Evolutionary conservation across 83 land plant genomes (phyloP), one percentile per base, ranked within the genome.

Genomic region (Picea mariana): DNA sequence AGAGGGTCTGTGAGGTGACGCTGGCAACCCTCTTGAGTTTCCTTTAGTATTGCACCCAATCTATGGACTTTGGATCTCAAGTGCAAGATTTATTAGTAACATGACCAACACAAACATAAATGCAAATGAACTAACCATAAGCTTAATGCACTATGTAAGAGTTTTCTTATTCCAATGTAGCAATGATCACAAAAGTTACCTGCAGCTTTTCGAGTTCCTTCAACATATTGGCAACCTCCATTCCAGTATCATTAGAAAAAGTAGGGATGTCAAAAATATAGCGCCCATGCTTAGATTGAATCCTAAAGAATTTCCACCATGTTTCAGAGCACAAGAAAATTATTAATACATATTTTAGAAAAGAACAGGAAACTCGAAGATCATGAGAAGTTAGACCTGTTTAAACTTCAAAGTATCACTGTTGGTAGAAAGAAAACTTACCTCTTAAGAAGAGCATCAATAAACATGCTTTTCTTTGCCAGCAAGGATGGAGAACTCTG

Each of bases 191-290:
- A 40, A 18, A 26, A n/a, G 18, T 76, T 80, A 95, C 99, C 99
- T 97, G 94, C 44, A 98, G 85, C 67, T 81, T 85, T 81, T 88
- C 89, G 62, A 98, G 89, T 60, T 89, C 91, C 81, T 91, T 81
- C 86, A 87, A 89, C 3, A 98, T 34, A 49, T 90, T 85, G n/a
- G 42, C 40, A 52, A 92, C 58, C 61, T 86, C 66, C 47, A 88
- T 52, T 12, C 92, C 89, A 27, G 84, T 61, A 72, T 86, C 86
- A 85, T 91, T 95, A 81, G 96, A 93, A 61, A 95, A 81, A 42
- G 91, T 82, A 34, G 95, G 92, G 60, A 95, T 86, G 86, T 94
- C 91, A 85, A 98, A 92, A 9, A 88, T 89, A 84, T 88, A 92
- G 26, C 83, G 87, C 38, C 97, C 99, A 52, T 96, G 87, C 81